Evolutionary conservation across 2,329 filamentous ascomycete genomes (phyloP), one percentile per base, ranked within the genome.

Genomic region (Tolypocladium sp.): DNA sequence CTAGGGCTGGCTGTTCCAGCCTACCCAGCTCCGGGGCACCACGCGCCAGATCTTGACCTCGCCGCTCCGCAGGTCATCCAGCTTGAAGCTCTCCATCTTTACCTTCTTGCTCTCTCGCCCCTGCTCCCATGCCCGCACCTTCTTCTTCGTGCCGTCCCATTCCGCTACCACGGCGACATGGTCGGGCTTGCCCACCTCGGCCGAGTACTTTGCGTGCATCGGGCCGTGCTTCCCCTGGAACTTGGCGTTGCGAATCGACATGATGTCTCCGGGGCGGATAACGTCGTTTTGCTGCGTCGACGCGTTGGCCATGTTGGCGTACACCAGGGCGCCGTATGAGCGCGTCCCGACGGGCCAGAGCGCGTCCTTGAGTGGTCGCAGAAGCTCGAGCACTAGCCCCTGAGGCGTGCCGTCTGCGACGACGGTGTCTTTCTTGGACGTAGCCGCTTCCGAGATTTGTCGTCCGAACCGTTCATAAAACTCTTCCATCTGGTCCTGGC

Each of bases 131-230:
- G 88, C 92, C 35, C 92, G 80, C 33, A 99, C 88, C 81, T 97
- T 97, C 82, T 96, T 96, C 83, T 97, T 96, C 46, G 91, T 96
- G 3, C 94, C 94, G 72, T 99, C 94, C 94, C 94, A 99, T 72
- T 99, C 94, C 12, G 91, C 84, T 4, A 99, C 93, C 2, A 99
- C 78, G 2, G 84, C 94, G 0, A 97, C 93, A 68, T 99, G 94
- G 63, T 93, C 91, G 4, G 84, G 85, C 71, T 91, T 94, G 64
- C 92, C 92, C 1, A 97, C 90, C 66, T 99, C 94, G 57, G 85
- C 79, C 55, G 82, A 87, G 73, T 99, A 99, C 73, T 97, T 97
- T 64, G 90, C 89, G 71, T 97, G 92, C 89, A 99, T 92, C 5
- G 92, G 84, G 1, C 94, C 94, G 66, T 93, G 91, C 73, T 97